A percentile compares a stretch with the other conserved stretches of the same genome.
Evolutionary conservation across 129 eudicot species (phyloP).

Genomic region (Cynara cardunculus): DNA sequence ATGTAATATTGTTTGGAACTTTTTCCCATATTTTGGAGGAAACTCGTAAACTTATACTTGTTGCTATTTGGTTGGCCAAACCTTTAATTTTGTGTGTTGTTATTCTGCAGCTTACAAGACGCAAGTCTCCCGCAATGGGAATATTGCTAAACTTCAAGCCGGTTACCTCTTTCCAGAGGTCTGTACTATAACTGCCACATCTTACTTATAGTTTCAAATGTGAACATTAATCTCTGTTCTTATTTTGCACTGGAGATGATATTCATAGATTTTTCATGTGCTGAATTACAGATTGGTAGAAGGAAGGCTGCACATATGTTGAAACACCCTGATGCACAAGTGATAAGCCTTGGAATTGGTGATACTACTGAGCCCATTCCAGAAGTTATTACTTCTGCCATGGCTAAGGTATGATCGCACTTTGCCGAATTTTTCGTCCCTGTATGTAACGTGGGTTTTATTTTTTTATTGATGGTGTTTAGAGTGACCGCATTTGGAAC

Average conservation of each 20-base stretch:
- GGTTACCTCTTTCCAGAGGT: slow-evolving; percentile 98
- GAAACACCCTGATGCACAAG: slow-evolving; percentile 88
- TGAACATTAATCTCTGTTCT: slow-evolving; percentile 8
- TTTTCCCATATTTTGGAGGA: background rate
- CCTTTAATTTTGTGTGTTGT: background rate
- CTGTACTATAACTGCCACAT: slow-evolving; percentile 7
- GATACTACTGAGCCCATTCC: slow-evolving; percentile 98
- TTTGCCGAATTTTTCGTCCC: background rate
- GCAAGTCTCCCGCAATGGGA: slow-evolving; percentile 75
- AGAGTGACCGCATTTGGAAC: background rate
- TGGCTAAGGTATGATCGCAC: slow-evolving; percentile 64
- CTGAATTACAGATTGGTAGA: slow-evolving; percentile 58
- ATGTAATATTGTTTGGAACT: background rate
- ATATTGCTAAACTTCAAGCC: slow-evolving; percentile 84
- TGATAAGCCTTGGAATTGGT: slow-evolving; percentile 92
- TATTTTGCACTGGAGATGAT: slow-evolving; percentile 3
- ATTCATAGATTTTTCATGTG: background rate
- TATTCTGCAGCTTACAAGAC: slow-evolving; percentile 65
- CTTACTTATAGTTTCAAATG: slow-evolving; percentile 7
- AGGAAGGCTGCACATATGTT: slow-evolving; percentile 71
- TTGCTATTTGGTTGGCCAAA: background rate
- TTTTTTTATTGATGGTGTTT: background rate
- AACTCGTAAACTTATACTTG: background rate
- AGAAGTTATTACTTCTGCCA: slow-evolving; percentile 84
- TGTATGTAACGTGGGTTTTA: background rate